Conservation (phyloP, 164 flowering plant genomes). For the Sedum album region DNA sequence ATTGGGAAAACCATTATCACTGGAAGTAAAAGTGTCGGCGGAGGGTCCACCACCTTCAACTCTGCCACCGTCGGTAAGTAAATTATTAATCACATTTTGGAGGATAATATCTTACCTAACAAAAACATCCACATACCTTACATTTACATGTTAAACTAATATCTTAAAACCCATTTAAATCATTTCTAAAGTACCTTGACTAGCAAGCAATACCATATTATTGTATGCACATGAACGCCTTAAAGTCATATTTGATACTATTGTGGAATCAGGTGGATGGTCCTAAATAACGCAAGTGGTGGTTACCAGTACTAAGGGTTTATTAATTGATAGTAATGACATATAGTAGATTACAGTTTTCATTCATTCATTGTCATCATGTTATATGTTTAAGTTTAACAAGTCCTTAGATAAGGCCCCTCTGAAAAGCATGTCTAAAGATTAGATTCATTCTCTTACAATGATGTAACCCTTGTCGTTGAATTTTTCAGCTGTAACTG, state of each 20-base stretch:
- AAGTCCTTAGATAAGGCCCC: background rate
- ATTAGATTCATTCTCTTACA: background rate
- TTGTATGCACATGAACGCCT: background rate
- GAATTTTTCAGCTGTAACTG: slow-evolving; percentile 39
- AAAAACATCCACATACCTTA: background rate
- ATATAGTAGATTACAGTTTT: background rate
- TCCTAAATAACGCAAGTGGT: background rate
- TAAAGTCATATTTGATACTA: background rate
- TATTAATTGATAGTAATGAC: background rate
- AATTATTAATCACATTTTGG: too few relatives aligned
- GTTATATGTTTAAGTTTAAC: background rate
- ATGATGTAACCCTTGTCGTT: background rate
- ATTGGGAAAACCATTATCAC: slow-evolving; percentile 63
- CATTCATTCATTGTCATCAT: background rate
- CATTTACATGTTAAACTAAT: background rate
- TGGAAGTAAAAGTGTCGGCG: slow-evolving; percentile 64
- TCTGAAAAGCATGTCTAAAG: background rate
- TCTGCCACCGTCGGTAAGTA: slow-evolving; percentile 51
- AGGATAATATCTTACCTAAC: background rate
- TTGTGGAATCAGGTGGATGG: background rate
- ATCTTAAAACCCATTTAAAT: background rate
- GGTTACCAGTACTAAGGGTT: background rate
- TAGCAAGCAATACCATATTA: background rate
- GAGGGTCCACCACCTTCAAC: slow-evolving; percentile 53
- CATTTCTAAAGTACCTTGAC: background rate